Evolutionary conservation across 768 basidiomycete genomes (phyloP).

Genomic region (Galerina marginata): DNA sequence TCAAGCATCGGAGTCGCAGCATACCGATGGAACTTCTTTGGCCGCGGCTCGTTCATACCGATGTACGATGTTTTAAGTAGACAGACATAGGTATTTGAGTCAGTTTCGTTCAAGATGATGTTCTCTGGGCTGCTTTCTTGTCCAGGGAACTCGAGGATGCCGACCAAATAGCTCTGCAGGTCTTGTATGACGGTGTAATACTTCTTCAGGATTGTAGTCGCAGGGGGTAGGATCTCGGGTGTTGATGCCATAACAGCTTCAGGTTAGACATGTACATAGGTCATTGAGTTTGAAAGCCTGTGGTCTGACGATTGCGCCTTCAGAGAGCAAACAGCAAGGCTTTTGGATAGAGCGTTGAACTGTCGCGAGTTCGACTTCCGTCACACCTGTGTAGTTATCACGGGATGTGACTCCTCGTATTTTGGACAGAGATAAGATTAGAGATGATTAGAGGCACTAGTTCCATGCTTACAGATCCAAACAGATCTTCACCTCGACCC

Average conservation of each 20-base stretch:
- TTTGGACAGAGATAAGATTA: constrained; percentile 15
- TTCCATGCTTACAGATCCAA: too few relatives aligned
- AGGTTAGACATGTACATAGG: too few relatives aligned
- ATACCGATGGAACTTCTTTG: constrained; percentile 29
- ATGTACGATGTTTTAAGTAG: constrained; percentile 53
- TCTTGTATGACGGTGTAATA: constrained; percentile 49
- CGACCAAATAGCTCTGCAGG: constrained; percentile 44
- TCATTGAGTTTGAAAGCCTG: too few relatives aligned
- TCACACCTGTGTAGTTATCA: constrained; percentile 2
- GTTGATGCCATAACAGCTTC: too few relatives aligned
- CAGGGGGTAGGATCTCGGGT: constrained; percentile 4
- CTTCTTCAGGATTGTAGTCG: constrained; percentile 41
- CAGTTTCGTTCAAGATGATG: neutral
- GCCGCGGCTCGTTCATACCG: constrained; percentile 34
- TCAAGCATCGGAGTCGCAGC: constrained; percentile 44
- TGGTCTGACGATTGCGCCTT: too few relatives aligned
- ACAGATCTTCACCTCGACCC: neutral
- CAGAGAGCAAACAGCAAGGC: too few relatives aligned
- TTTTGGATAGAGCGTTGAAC: too few relatives aligned
- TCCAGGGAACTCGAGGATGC: constrained; percentile 34
- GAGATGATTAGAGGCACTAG: neutral
- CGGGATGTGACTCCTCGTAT: constrained; percentile 12
- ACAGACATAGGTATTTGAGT: constrained; percentile 11
- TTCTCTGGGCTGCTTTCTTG: neutral
- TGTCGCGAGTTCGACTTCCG: neutral